Evolutionary conservation across 768 basidiomycete species (phyloP), one percentile per base, ranked within the genome.

Genomic region (Symmetrospora coprosmae): DNA sequence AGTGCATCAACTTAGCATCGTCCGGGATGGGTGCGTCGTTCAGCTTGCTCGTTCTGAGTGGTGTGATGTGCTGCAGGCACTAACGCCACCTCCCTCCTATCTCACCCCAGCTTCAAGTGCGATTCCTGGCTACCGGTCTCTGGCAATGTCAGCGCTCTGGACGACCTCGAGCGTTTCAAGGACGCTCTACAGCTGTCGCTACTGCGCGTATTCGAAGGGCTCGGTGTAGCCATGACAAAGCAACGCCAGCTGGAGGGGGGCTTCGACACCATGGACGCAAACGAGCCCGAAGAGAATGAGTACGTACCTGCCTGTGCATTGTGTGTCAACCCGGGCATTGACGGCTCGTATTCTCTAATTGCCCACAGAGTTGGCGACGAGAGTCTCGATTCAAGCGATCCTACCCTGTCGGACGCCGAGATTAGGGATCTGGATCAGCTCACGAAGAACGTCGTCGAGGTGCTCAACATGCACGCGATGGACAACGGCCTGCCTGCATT

Each of bases 151-250:
- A 78, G 83, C 66, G 79, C 81, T 1, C 73, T 94, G 67, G 87
- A 91, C 69, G 82, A 88, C 64, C 75, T 92, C n/a, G 83, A 84
- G 70, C 78, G 80, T 13, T 74, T 96, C 68, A 90, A 89, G 73
- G 76, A 73, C 19, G 74, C 84, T 66, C 80, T 91, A 77, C 87
- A 92, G 66, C 75, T 76, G 2, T 87, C 84, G 67, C 82, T 94
- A 81, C 74, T 89, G 47, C 81, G 91, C 39, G 86, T 94, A 5
- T 96, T 87, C 66, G 85, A 92, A 67, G 88, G 89, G 21, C 83
- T 92, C 21, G 37, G 48, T 14, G 53, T 46, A 48, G 25, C 45
- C 30, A 60, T 50, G 50, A 47, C 17, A 19, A 47, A n/a, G 52
- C 49, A 33, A 4, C 51, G 63, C 21, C 53, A 62, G 1, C 51